phyloP scores from a whole-genome alignment of 2,329 filamentous ascomycete species.

The Neonectria hederae region DNA sequence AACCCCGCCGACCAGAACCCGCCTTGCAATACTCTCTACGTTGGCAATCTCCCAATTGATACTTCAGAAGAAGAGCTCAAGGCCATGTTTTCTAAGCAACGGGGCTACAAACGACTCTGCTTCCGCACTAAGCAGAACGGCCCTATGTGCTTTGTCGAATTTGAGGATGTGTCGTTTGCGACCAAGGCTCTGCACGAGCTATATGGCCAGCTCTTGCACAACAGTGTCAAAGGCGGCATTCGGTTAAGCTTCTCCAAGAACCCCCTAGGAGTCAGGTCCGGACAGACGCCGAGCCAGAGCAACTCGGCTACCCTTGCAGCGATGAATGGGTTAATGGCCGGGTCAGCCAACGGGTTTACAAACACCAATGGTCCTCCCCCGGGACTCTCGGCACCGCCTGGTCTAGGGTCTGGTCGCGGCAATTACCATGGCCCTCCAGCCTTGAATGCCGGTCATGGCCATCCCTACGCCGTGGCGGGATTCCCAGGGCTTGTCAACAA shows the following conservation, averaged over 20 bases:
- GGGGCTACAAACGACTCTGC: slow-evolving; percentile 94
- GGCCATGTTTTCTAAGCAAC: slow-evolving; percentile 88
- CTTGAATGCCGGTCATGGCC: slow-evolving; percentile 29
- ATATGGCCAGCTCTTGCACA: slow-evolving; percentile 87
- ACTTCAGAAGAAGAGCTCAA: slow-evolving; percentile 97
- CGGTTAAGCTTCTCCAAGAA: slow-evolving; percentile 98
- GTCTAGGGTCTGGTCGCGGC: slow-evolving; percentile 57
- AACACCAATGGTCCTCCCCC: slow-evolving; percentile 82
- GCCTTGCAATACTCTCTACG: slow-evolving; percentile 96
- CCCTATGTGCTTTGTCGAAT: slow-evolving; percentile 99
- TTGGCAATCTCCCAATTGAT: slow-evolving; percentile 93
- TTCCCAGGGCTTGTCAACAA: slow-evolving; percentile 34
- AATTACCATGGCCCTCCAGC: slow-evolving; percentile 37
- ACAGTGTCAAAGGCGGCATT: slow-evolving; percentile 94
- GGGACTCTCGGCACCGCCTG: slow-evolving; percentile 79
- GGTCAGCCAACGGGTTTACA: slow-evolving; percentile 68
- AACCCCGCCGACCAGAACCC: slow-evolving; percentile 97
- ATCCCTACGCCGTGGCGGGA: slow-evolving; percentile 25
- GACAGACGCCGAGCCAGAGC: slow-evolving; percentile 64
- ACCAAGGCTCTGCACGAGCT: slow-evolving; percentile 91
- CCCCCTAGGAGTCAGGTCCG: slow-evolving; percentile 88
- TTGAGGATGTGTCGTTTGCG: slow-evolving; percentile 90
- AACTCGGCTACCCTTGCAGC: slow-evolving; percentile 57
- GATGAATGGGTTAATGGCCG: slow-evolving; percentile 65
- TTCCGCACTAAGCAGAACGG: slow-evolving; percentile 96